Evolutionary conservation across 768 basidiomycete species (phyloP).

Genomic region (Naganishia friedmannii): DNA sequence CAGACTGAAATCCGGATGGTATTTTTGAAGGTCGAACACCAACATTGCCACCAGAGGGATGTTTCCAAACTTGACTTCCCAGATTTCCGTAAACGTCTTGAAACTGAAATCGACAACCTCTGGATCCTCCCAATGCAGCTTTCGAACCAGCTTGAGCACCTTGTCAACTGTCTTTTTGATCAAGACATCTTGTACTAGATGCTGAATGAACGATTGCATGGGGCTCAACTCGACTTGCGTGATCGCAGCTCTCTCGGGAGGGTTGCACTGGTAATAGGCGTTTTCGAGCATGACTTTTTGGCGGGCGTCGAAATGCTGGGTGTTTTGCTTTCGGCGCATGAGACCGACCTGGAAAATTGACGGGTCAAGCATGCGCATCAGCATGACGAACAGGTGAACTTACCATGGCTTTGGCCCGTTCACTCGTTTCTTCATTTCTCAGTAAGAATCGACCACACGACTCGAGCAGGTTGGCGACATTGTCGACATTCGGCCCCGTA

Average conservation of each 20-base stretch:
- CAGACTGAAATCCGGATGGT: slow-evolving; percentile 83
- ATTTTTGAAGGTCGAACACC: slow-evolving; percentile 88
- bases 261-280: slow-evolving; percentile 99
- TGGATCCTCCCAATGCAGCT: slow-evolving; percentile 89
- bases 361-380: neutral
- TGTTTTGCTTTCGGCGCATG: slow-evolving; percentile 88
- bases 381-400: slow-evolving; percentile 28
- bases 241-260: slow-evolving; percentile 83
- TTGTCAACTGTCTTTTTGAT: slow-evolving; percentile 93
- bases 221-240: slow-evolving; percentile 79
- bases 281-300: slow-evolving; percentile 89
- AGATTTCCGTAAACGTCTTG: slow-evolving; percentile 93
- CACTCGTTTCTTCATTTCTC: slow-evolving; percentile 78
- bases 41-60: slow-evolving; percentile 87
- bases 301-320: slow-evolving; percentile 88
- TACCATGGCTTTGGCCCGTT: slow-evolving; percentile 85
- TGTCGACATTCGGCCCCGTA: slow-evolving; percentile 86
- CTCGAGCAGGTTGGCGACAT: slow-evolving; percentile 83
- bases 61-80: slow-evolving; percentile 93
- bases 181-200: slow-evolving; percentile 90
- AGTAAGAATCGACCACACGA: slow-evolving; percentile 89
- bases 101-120: slow-evolving; percentile 63
- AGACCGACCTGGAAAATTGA: slow-evolving; percentile 67
- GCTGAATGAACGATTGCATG: slow-evolving; percentile 89
- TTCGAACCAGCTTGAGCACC: slow-evolving; percentile 85